phyloP scores from a whole-genome alignment of 768 basidiomycete genomes.

The Epithele typhae region DNA sequence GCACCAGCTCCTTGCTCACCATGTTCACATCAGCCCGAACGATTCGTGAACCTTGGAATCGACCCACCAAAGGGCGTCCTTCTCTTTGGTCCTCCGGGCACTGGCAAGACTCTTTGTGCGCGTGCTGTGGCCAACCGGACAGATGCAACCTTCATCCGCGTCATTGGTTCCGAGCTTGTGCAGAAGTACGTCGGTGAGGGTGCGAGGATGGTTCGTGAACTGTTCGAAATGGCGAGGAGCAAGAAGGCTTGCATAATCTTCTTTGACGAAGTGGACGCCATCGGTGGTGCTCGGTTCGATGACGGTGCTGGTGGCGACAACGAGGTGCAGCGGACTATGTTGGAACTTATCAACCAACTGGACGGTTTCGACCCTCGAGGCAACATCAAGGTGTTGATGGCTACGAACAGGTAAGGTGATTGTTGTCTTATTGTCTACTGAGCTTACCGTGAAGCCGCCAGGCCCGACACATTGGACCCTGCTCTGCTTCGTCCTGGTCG shows the following conservation, averaged over 20 bases:
- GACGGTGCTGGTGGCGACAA: conserved; percentile 99
- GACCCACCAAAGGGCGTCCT: conserved; percentile 98
- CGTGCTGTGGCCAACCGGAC: conserved; percentile 98
- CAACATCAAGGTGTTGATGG: conserved; percentile 99
- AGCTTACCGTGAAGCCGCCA: conserved; percentile 27
- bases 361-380: conserved; percentile 98
- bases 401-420: conserved; percentile 79
- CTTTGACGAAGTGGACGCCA: conserved; percentile 98
- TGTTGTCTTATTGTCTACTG: not conserved
- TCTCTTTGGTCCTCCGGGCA: conserved; percentile 92
- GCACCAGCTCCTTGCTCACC: not conserved
- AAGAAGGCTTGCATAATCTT: conserved; percentile 99
- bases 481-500: conserved; percentile 94
- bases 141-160: conserved; percentile 98
- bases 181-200: conserved; percentile 99
- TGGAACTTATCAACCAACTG: conserved; percentile 97
- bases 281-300: conserved; percentile 96
- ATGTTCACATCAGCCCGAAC: conserved; percentile 74
- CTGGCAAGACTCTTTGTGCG: conserved; percentile 98
- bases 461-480: conserved; percentile 97
- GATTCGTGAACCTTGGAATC: conserved; percentile 96
- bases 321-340: conserved; percentile 98
- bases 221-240: conserved; percentile 98
- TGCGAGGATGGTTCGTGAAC: conserved; percentile 95
- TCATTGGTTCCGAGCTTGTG: conserved; percentile 98